Evolutionary conservation across 768 basidiomycete species (phyloP).

Genomic region (Termitomyces sp.): DNA sequence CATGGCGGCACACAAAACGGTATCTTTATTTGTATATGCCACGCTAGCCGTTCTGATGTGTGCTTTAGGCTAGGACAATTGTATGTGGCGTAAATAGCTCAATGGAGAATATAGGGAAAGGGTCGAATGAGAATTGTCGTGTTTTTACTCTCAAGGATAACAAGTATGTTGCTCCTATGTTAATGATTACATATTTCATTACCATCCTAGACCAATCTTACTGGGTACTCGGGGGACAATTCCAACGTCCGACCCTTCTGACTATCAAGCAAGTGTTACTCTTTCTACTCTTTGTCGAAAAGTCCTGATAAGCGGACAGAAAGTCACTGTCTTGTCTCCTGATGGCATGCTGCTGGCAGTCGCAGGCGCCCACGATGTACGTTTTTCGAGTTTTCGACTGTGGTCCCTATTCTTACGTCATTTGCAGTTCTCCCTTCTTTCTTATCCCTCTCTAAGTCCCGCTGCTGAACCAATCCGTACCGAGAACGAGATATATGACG

Average conservation of each 20-base stretch:
- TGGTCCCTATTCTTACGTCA: neutral
- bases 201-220: slow-evolving; percentile 43
- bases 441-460: slow-evolving; percentile 53
- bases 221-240: slow-evolving; percentile 59
- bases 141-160: slow-evolving; percentile 53
- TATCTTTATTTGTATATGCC: slow-evolving; percentile 22
- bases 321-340: slow-evolving; percentile 81
- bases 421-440: slow-evolving; percentile 56
- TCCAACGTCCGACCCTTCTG: slow-evolving; percentile 52
- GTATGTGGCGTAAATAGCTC: slow-evolving; percentile 88
- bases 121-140: slow-evolving; percentile 83
- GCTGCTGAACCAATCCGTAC: slow-evolving; percentile 46
- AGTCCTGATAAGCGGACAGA: slow-evolving; percentile 42
- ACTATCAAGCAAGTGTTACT: slow-evolving; percentile 74
- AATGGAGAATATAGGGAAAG: slow-evolving; percentile 50
- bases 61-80: slow-evolving; percentile 41
- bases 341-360: slow-evolving; percentile 59
- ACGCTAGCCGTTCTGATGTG: neutral
- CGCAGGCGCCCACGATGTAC: slow-evolving; percentile 69
- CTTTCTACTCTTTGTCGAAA: neutral
- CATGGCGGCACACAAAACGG: slow-evolving; percentile 65
- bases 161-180: slow-evolving; percentile 38
- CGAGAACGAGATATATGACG: slow-evolving; percentile 83
- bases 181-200: neutral
- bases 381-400: slow-evolving; percentile 17